These are phyloP conservation scores for Xylariomycetidae sp. DNA, from an alignment of 2,329 filamentous ascomycete species.

Conservation along the genomic window DNA sequence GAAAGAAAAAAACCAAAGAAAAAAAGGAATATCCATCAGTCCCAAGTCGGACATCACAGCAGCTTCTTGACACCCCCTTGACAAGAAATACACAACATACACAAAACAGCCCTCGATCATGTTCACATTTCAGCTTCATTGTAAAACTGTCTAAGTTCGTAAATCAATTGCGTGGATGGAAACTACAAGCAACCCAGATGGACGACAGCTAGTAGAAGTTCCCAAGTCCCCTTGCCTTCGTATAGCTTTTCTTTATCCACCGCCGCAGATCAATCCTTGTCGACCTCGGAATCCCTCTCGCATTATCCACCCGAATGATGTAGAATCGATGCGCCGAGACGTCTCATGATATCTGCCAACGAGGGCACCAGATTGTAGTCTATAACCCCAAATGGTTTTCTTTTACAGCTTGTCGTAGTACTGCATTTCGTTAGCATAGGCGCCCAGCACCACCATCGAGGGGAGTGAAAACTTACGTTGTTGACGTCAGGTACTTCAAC, in stretches of 20 bases:
- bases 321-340: slow-evolving; percentile 25
- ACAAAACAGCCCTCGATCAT: too few relatives aligned
- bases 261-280: slow-evolving; percentile 24
- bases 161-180: slow-evolving; percentile 25
- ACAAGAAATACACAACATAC: too few relatives aligned
- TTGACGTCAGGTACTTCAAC: slow-evolving; percentile 85
- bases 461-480: slow-evolving; percentile 67
- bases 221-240: slow-evolving; percentile 20
- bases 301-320: slow-evolving; percentile 19
- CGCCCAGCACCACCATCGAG: too few relatives aligned
- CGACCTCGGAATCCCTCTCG: slow-evolving; percentile 16
- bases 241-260: slow-evolving; percentile 29
- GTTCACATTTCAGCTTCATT: too few relatives aligned
- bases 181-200: slow-evolving; percentile 25
- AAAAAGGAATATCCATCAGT: too few relatives aligned
- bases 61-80: too few relatives aligned
- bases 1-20: too few relatives aligned
- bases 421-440: slow-evolving; percentile 54
- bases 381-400: slow-evolving; percentile 38
- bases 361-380: slow-evolving; percentile 40
- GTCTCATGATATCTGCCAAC: slow-evolving; percentile 37
- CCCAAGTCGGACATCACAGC: too few relatives aligned
- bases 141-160: slow-evolving; percentile 21
- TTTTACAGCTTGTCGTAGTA: slow-evolving; percentile 99
- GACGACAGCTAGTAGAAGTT: slow-evolving; percentile 24